phyloP scores from a whole-genome alignment of 2,329 filamentous ascomycete species.

The Blumeria hordei region DNA sequence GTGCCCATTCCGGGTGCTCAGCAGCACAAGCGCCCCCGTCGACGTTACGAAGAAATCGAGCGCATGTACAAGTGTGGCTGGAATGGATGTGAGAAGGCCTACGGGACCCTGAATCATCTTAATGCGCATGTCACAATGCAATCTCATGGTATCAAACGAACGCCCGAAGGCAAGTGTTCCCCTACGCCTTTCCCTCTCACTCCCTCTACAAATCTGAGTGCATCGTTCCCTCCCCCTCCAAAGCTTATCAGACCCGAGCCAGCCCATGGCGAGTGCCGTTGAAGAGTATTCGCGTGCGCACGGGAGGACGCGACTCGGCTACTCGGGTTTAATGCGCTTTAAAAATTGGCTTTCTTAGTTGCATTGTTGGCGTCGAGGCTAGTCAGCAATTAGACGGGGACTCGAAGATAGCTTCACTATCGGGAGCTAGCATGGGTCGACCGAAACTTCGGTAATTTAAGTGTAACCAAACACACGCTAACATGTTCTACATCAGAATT shows the following conservation, averaged over 20 bases:
- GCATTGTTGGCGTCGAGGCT: constrained; percentile 21
- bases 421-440: constrained; percentile 21
- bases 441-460: constrained; percentile 13
- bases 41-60: constrained; percentile 95
- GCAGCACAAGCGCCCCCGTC: constrained; percentile 83
- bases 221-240: no score
- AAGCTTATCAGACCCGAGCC: no score
- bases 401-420: constrained; percentile 17
- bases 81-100: constrained; percentile 96
- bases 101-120: constrained; percentile 87
- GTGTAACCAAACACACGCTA: constrained; percentile 11
- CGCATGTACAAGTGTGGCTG: constrained; percentile 99
- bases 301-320: not conserved
- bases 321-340: not conserved
- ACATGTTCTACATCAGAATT: constrained; percentile 41
- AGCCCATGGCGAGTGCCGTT: no score
- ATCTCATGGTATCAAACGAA: constrained; percentile 80
- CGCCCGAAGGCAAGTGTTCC: constrained; percentile 68
- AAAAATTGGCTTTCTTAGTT: constrained; percentile 2
- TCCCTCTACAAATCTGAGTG: no score
- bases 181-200: not conserved
- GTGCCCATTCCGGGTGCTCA: constrained; percentile 92
- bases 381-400: constrained; percentile 20
- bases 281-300: no score
- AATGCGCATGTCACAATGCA: constrained; percentile 99